phyloP scores from a whole-genome alignment of 805 yeast species.

The Metschnikowia corniflorae region DNA sequence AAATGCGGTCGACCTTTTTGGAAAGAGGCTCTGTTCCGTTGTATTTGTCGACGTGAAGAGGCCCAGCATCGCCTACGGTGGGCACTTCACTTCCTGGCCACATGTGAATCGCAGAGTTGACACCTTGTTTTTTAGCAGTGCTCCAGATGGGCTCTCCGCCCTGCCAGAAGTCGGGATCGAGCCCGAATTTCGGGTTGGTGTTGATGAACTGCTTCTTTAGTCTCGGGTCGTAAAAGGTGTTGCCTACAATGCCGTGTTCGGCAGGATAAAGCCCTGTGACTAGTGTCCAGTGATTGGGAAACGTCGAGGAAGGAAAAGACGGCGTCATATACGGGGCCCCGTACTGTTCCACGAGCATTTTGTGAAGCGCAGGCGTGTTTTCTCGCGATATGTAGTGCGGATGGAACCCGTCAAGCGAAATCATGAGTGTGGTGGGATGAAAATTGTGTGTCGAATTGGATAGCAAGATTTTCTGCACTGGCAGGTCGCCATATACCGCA shows the following conservation, averaged over 20 bases:
- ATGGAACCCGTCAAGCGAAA: slow-evolving; percentile 87
- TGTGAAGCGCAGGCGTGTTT: slow-evolving; percentile 69
- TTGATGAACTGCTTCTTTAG: slow-evolving; percentile 57
- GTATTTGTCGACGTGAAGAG: slow-evolving; percentile 57
- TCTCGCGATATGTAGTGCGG: slow-evolving; percentile 73
- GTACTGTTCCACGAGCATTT: slow-evolving; percentile 47
- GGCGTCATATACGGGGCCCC: slow-evolving; percentile 85
- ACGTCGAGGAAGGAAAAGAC: slow-evolving; percentile 83
- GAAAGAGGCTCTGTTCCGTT: slow-evolving; percentile 60
- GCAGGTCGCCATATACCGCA: neutral
- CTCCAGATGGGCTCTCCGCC: slow-evolving; percentile 91
- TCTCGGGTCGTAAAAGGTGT: slow-evolving; percentile 67
- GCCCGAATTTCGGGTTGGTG: slow-evolving; percentile 50
- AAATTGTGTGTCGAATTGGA: slow-evolving; percentile 66
- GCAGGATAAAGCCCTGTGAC: slow-evolving; percentile 83
- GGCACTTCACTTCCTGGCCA: slow-evolving; percentile 92
- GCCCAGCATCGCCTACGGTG: slow-evolving; percentile 39
- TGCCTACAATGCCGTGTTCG: slow-evolving; percentile 84
- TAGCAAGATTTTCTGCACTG: slow-evolving; percentile 20
- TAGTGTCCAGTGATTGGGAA: slow-evolving; percentile 90
- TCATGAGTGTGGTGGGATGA: slow-evolving; percentile 73
- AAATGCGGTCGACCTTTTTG: slow-evolving; percentile 53
- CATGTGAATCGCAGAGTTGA: slow-evolving; percentile 80
- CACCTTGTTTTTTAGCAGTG: slow-evolving; percentile 62
- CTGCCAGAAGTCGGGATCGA: slow-evolving; percentile 64